Percentiles rank a stretch among this genome's conserved stretches.
These are phyloP conservation scores for Sutorius eximius DNA, from an alignment of 1,284 basidiomycete species.

Conservation along the genomic window DNA sequence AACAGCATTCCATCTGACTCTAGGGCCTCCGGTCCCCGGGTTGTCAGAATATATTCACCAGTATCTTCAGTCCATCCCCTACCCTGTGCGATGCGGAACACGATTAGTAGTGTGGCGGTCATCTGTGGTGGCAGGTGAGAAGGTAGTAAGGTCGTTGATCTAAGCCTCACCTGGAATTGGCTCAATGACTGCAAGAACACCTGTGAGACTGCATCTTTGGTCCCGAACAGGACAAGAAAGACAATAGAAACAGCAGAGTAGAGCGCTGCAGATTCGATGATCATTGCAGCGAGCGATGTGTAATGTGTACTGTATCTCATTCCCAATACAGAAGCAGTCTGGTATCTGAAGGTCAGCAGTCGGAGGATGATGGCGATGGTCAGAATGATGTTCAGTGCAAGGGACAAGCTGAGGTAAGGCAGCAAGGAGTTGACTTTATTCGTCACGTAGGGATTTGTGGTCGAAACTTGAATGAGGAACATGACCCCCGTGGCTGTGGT, in stretches of 20 bases:
- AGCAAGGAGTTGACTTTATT: constrained; percentile 18
- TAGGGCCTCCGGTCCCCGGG: not conserved
- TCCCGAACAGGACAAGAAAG: constrained; percentile 21
- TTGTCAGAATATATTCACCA: constrained; percentile 3
- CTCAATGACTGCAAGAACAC: constrained; percentile 15
- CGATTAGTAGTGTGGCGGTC: constrained; percentile 24
- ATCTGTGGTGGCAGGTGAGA: constrained; percentile 3
- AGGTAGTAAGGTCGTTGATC: not conserved
- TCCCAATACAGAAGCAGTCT: constrained; percentile 10
- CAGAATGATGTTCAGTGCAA: constrained; percentile 25
- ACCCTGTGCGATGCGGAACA: constrained; percentile 29
- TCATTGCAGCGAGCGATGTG: constrained; percentile 25
- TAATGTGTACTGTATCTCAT: constrained; percentile 15
- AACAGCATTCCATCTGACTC: constrained; percentile 6
- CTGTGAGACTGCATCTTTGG: constrained; percentile 13
- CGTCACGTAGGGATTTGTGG: constrained; percentile 18
- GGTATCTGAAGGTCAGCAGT: constrained; percentile 12
- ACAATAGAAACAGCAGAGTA: constrained; percentile 20
- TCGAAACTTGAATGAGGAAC: constrained; percentile 16
- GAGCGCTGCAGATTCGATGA: constrained; percentile 24
- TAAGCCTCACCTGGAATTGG: constrained; percentile 22
- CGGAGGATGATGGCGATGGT: constrained; percentile 28
- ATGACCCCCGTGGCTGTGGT: constrained; percentile 10
- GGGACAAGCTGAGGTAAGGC: constrained; percentile 22
- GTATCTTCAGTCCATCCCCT: constrained; percentile 25